Conservation (phyloP, 148 eudicot species). For the Rhododendron kiyosumense region DNA sequence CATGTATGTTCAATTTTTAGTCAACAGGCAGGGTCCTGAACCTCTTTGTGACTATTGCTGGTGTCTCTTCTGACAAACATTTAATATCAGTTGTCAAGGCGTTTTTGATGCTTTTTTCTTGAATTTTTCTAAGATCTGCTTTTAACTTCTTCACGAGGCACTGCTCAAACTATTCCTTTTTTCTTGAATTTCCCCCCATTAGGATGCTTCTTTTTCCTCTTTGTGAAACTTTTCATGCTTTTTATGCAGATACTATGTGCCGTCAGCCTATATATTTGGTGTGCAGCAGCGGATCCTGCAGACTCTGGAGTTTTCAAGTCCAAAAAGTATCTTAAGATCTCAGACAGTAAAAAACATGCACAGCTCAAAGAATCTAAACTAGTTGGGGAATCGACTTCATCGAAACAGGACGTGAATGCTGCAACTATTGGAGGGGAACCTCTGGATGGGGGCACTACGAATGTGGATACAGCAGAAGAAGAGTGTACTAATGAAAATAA, state of each 20-base stretch:
- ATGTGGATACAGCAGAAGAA: constrained; percentile 32
- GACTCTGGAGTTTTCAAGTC: constrained; percentile 90
- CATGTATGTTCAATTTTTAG: neutral
- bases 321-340: constrained; percentile 65
- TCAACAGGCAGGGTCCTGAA: neutral
- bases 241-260: constrained; percentile 55
- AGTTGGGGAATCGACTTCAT: constrained; percentile 54
- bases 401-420: constrained; percentile 41
- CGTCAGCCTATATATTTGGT: constrained; percentile 89
- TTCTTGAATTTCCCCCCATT: neutral
- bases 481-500: constrained; percentile 33
- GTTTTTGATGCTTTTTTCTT: neutral
- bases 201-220: constrained; percentile 1
- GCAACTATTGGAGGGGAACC: constrained; percentile 39
- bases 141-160: too few species aligned
- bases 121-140: neutral
- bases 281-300: constrained; percentile 97
- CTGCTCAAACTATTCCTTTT: neutral
- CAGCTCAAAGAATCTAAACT: constrained; percentile 43
- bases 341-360: constrained; percentile 29
- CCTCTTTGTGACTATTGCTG: neutral
- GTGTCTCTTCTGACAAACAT: neutral
- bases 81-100: neutral
- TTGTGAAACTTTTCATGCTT: neutral
- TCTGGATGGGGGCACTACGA: constrained; percentile 29